Evolutionary conservation across 2,329 filamentous ascomycete species (phyloP), one percentile per base, ranked within the genome.

Genomic region (Zymoseptoria crescenta): DNA sequence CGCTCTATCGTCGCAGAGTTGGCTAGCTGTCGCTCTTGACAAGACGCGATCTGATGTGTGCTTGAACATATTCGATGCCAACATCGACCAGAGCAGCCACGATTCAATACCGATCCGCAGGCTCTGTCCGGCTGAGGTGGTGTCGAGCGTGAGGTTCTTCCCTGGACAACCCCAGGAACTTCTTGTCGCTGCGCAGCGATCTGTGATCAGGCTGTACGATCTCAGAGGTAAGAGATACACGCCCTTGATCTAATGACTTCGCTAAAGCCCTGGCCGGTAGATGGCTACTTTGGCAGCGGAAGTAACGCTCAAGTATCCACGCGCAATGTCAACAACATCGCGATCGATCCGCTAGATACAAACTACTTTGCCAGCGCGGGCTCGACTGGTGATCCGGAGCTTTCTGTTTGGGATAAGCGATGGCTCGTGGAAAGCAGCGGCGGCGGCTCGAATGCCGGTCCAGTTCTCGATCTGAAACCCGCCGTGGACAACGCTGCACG

Each of bases 121-220:
- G 80, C 85, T 73, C 76, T 88, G 62, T 72, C 82, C 69, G 74
- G 84, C 71, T 55, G 87, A 91, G 49, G 86, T 88, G n/a, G 86
- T 94, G 24, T 89, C 87, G 1, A 92, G 88, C 68, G 85, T 92
- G 66, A 86, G 88, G 68, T 95, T 93, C 77, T 92, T 93, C 60
- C 83, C 88, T 59, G 83, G 88, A 64, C 87, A 86, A 63, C 88
- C 89, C 8, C 83, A 90, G 63, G 88, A 87, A 21, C 76, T 94
- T 9, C 83, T 92, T 28, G 86, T 87, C 28, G 89, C 88, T 0
- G 87, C 92, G 54, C 89, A 89, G 65, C 83, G 87, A 50, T 84
- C 89, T 64, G 88, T 86, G 45, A 80, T 94, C 52, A 81, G 88
- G 16, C 82, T 93, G 28, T 90, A 91, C 67, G 90, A 94, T 73